Evolutionary conservation across 2,329 filamentous ascomycete species (phyloP), one percentile per base, ranked within the genome.

Genomic region (Knoxdaviesia capensis): DNA sequence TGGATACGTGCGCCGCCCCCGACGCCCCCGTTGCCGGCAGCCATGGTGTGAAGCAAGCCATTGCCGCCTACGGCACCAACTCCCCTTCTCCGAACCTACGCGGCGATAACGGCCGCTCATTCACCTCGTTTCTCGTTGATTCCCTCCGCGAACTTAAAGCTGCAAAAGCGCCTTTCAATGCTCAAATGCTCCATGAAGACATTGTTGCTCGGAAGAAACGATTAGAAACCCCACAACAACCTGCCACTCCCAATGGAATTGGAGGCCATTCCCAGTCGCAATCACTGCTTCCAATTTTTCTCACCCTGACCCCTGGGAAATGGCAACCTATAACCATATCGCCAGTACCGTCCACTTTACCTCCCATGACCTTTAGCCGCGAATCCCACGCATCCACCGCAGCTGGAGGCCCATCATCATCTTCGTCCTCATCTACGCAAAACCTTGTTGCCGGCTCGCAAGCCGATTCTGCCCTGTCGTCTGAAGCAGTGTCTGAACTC

Each of bases 1-100:
- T 79, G 30, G 74, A 79, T 53, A 71, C 69, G n/a, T 76, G 71
- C 50, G 65, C 68, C 7, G 53, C 67, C n/a, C 62, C 64, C 31
- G 68, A 77, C 46, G 59, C 61, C 7, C 58, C 65, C 1, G 55
- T 63, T 41, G 59, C 64, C 5, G 66, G 68, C 29, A 68, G 65
- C 45, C 64, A 69, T 49, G 72, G 71, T 31, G 56, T 66, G 20
- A 79, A 78, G 54, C 73, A 79, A 53, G 66, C 66, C 38, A 75
- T 79, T 48, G 72, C 74, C 5, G 71, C 73, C n/a, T 69, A 62
- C 49, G 63, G 61, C 1, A 60, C 65, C 6, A 72, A 75, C n/a
- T 11, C 28, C 28, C 11, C 11, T 7, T 2, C 31, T 39, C 64
- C 67, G 43, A 60, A 56, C 41, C 51, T 54, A 7, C 56, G 59